phyloP scores from a whole-genome alignment of 2,329 filamentous ascomycete species.

The Colletotrichum sojae region DNA sequence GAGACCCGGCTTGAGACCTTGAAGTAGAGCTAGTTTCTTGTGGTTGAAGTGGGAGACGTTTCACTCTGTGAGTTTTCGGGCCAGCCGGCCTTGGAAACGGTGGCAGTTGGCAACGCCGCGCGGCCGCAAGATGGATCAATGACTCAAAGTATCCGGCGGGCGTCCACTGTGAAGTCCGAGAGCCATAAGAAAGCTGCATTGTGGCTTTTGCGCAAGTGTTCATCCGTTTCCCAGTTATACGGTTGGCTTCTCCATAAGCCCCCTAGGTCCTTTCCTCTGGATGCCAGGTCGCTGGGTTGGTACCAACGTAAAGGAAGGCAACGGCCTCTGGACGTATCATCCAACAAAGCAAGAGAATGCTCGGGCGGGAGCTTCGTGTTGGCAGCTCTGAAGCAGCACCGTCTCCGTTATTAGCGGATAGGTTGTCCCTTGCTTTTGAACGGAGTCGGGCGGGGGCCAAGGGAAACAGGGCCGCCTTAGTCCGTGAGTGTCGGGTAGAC shows the following conservation, averaged over 20 bases:
- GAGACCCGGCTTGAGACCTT: slow-evolving; percentile 5
- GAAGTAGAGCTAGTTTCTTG: background rate
- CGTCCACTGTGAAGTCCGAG: background rate
- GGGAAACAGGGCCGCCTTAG: slow-evolving; percentile 12
- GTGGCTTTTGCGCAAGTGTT: background rate
- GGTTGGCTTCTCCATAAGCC: background rate
- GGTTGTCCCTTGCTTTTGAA: slow-evolving; percentile 29
- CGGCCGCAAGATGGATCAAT: slow-evolving; percentile 2
- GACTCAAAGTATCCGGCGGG: background rate
- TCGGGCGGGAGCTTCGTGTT: slow-evolving; percentile 13
- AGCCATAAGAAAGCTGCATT: background rate
- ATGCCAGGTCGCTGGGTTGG: too few species aligned
- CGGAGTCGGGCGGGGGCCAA: slow-evolving; percentile 22
- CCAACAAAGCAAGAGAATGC: background rate
- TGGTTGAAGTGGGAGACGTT: background rate
- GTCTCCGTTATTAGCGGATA: slow-evolving; percentile 21
- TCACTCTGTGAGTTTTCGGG: slow-evolving; percentile 2
- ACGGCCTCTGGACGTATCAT: background rate
- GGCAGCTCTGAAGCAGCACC: background rate
- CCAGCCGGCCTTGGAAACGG: slow-evolving; percentile 1
- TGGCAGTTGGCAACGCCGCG: slow-evolving; percentile 15
- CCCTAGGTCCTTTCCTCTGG: too few species aligned
- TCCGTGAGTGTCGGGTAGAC: slow-evolving; percentile 18
- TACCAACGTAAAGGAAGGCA: background rate
- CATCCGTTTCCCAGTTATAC: background rate